Evolutionary conservation across 148 eudicot genomes (phyloP).

Genomic region (Rhododendron molle): DNA sequence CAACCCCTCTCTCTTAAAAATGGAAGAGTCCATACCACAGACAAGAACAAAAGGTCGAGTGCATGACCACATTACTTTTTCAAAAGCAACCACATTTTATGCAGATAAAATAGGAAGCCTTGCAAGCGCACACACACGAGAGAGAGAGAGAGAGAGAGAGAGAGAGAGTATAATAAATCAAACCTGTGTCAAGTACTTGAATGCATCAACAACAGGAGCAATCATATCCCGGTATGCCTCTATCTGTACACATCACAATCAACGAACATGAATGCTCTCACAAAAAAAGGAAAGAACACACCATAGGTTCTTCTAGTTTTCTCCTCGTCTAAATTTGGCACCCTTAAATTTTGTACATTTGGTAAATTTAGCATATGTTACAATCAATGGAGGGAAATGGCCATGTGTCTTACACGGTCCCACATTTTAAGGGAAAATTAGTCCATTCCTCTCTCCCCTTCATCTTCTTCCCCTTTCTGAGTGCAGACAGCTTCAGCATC

Average conservation of each 20-base stretch:
- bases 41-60: not conserved
- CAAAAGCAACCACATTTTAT: not conserved
- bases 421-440: not conserved
- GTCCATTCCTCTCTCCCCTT: not conserved
- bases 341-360: not conserved
- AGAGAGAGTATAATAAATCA: conserved; percentile 10
- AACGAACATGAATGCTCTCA: not conserved
- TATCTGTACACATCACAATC: conserved; percentile 48
- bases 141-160: not conserved
- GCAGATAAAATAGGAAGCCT: not conserved
- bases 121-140: not conserved
- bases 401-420: not conserved
- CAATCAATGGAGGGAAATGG: not conserved
- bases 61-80: not conserved
- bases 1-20: not conserved
- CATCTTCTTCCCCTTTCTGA: not conserved
- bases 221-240: conserved; percentile 99
- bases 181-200: conserved; percentile 98
- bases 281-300: not conserved
- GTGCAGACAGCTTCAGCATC: not conserved
- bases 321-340: not conserved
- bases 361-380: not conserved
- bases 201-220: conserved; percentile 97
- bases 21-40: not conserved
- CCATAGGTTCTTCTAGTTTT: not conserved